Conservation (phyloP, 2,329 filamentous ascomycete genomes). For the Elsinoe fawcettii region DNA sequence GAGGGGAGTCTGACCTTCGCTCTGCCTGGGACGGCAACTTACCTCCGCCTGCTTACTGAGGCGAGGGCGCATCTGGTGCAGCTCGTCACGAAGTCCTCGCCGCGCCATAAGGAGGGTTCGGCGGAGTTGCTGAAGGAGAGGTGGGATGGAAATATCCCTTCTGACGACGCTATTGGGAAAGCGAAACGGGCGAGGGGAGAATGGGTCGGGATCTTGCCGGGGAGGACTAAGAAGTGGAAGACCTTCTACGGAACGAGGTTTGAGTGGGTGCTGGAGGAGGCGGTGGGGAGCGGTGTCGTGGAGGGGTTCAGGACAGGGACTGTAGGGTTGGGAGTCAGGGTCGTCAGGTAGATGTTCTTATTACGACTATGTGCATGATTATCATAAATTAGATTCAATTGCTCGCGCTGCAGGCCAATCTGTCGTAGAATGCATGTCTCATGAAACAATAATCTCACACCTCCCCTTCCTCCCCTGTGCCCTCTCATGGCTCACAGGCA, state of each 20-base stretch:
- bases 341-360: background rate
- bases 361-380: background rate
- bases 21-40: conserved; percentile 58
- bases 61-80: conserved; percentile 55
- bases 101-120: conserved; percentile 54
- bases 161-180: conserved; percentile 38
- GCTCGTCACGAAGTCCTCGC: conserved; percentile 49
- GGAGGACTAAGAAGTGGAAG: conserved; percentile 61
- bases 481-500: background rate
- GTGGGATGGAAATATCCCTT: conserved; percentile 60
- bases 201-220: conserved; percentile 50
- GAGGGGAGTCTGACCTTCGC: conserved; percentile 45
- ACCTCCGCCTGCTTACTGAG: conserved; percentile 56
- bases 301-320: conserved; percentile 69
- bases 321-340: conserved; percentile 57
- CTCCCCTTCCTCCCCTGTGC: background rate
- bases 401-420: background rate
- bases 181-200: conserved; percentile 49
- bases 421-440: conserved; percentile 1
- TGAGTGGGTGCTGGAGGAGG: conserved; percentile 64
- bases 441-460: background rate
- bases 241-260: conserved; percentile 62
- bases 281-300: conserved; percentile 59
- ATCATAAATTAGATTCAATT: background rate
- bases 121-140: conserved; percentile 56